Evolutionary conservation across 352 stramenopile genomes (phyloP).

Genomic region (Pilasporangium apinafurcum): DNA sequence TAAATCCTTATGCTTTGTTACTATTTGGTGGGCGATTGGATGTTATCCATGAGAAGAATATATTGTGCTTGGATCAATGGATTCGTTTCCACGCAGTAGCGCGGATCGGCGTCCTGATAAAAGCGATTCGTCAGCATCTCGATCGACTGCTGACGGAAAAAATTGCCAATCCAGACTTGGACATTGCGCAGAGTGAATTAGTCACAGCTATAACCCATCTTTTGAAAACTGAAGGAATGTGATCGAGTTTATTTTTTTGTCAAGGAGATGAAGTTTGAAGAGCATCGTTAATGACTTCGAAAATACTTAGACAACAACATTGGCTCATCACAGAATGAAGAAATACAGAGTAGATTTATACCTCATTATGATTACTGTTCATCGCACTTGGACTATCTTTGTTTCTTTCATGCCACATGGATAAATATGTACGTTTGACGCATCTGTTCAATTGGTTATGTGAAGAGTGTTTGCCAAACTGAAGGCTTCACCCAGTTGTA

Average conservation of each 20-base stretch:
- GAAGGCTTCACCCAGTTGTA: constrained; percentile 94
- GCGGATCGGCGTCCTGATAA: constrained; percentile 95
- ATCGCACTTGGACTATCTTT: constrained; percentile 7
- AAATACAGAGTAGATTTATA: neutral
- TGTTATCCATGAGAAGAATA: constrained; percentile 89
- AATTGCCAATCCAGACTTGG: constrained; percentile 89
- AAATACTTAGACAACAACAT: neutral
- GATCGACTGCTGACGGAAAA: constrained; percentile 92
- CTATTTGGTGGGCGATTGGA: constrained; percentile 96
- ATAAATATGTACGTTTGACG: constrained; percentile 5
- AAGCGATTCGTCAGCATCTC: constrained; percentile 91
- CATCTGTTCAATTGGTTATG: constrained; percentile 14
- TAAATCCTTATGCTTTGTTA: constrained; percentile 95
- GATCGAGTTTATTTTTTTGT: too few species aligned
- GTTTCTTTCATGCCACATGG: constrained; percentile 2
- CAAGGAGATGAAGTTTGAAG: too few species aligned
- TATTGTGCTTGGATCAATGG: constrained; percentile 85
- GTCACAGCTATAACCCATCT: constrained; percentile 76
- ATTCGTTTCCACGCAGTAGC: constrained; percentile 92
- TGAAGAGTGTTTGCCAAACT: constrained; percentile 86
- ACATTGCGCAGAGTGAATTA: constrained; percentile 85
- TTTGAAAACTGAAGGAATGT: constrained; percentile 82
- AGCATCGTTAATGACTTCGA: too few species aligned
- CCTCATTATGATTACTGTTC: neutral
- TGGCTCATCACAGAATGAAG: too few species aligned